Evolutionary conservation across 2,329 filamentous ascomycete species (phyloP).

Genomic region (Rhynchosporium secalis): DNA sequence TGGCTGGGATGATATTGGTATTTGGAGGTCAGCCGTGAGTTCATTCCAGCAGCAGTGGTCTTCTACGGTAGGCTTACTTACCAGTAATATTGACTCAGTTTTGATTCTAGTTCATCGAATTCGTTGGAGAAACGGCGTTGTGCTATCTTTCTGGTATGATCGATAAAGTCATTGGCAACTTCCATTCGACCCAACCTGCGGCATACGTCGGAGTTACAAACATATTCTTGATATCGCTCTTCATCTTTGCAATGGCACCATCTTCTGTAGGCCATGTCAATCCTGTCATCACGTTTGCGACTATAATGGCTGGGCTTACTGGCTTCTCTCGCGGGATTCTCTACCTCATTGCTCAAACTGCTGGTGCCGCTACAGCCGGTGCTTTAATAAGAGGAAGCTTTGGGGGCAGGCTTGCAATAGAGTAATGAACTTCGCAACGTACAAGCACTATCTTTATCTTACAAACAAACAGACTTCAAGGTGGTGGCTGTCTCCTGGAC

Average conservation of each 20-base stretch:
- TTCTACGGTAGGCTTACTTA: not conserved
- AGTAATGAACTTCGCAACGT: conserved; percentile 36
- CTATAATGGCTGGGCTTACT: conserved; percentile 51
- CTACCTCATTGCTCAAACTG: conserved; percentile 50
- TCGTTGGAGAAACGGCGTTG: conserved; percentile 36
- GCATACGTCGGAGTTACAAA: conserved; percentile 40
- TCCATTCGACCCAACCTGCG: conserved; percentile 34
- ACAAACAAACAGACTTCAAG: conserved; percentile 32
- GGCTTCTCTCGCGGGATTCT: conserved; percentile 51
- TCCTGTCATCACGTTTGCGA: conserved; percentile 54
- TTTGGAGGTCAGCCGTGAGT: conserved; percentile 27
- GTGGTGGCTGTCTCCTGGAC: conserved; percentile 39
- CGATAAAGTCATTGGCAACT: conserved; percentile 37
- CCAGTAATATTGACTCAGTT: not conserved
- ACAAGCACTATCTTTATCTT: not conserved
- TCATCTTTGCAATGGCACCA: conserved; percentile 51
- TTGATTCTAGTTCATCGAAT: conserved; percentile 37
- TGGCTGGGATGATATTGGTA: conserved; percentile 25
- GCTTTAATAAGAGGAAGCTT: conserved; percentile 43
- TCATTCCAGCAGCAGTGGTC: not conserved
- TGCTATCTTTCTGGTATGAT: conserved; percentile 41
- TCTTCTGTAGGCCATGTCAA: conserved; percentile 56
- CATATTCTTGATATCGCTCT: conserved; percentile 45
- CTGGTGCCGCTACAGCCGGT: conserved; percentile 47
- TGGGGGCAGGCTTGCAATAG: conserved; percentile 37